A percentile compares a stretch with the other conserved stretches of the same genome.
phyloP scores from a whole-genome alignment of 2,329 filamentous ascomycete species.

The Emergomyces orientalis region DNA sequence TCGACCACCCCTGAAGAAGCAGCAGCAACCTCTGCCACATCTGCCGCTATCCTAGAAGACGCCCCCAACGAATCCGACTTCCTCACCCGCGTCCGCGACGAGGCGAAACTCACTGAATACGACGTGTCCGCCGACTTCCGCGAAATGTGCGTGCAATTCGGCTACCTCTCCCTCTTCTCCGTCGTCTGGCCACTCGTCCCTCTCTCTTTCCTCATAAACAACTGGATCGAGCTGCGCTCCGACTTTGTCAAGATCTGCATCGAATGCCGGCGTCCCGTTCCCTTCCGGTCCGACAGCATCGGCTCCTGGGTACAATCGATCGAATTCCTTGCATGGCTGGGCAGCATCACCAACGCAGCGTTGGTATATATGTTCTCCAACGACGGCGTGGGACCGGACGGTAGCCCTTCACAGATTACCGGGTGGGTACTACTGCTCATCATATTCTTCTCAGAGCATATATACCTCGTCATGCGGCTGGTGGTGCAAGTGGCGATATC shows the following conservation, averaged over 20 bases:
- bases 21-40: slow-evolving; percentile 26
- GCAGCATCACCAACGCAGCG: slow-evolving; percentile 76
- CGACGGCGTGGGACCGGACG: slow-evolving; percentile 24
- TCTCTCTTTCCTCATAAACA: slow-evolving; percentile 82
- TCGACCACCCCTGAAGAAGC: slow-evolving; percentile 19
- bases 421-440: slow-evolving; percentile 72
- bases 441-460: slow-evolving; percentile 78
- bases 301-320: slow-evolving; percentile 84
- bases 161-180: slow-evolving; percentile 84
- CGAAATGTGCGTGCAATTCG: slow-evolving; percentile 86
- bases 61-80: slow-evolving; percentile 70
- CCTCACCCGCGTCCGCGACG: slow-evolving; percentile 67
- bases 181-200: slow-evolving; percentile 92
- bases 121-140: slow-evolving; percentile 84
- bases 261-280: slow-evolving; percentile 79
- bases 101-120: slow-evolving; percentile 74
- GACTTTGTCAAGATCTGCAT: slow-evolving; percentile 92
- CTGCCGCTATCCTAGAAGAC: slow-evolving; percentile 52
- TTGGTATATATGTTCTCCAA: slow-evolving; percentile 83
- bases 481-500: slow-evolving; percentile 62
- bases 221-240: slow-evolving; percentile 89
- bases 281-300: slow-evolving; percentile 85
- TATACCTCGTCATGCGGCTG: slow-evolving; percentile 71
- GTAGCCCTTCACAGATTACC: slow-evolving; percentile 52
- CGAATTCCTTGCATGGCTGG: slow-evolving; percentile 86